Evolutionary conservation across 1,139 yeast genomes (phyloP), one percentile per base, ranked within the genome.

Genomic region (Hemisphaericaspora xylanilytica): DNA sequence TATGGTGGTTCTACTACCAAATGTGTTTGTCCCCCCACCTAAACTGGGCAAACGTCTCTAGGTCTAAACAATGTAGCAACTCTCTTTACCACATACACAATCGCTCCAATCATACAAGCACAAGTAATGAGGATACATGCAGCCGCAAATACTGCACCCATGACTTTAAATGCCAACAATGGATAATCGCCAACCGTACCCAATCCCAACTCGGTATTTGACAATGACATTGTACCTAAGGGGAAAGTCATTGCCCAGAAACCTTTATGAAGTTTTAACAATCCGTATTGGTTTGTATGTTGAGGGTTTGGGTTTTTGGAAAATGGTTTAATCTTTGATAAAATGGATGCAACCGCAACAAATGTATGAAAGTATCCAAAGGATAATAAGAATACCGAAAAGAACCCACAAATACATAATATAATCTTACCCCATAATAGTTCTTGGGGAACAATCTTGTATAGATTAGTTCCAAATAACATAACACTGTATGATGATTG

Each of bases 161-260:
- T 50, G 4, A 80, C 80, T 46, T 75, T 70, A 61, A 84, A 84
- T 3, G 80, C 77, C 29, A 55, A 55, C 48, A 80, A 63, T 1
- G 48, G 48, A 27, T 45, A 44, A 30, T 65, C 64, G 5, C 50
- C 49, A 5, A 73, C 70, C 36, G 65, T 70, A 5, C 73, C 58
- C 2, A 46, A 50, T 28, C 69, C 77, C 20, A 87, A 55, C 49
- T 77, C 75, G 15, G 67, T 58, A 48, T 79, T 74, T 3, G 87
- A 78, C 15, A 85, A 59, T 0, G 83, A 68, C 82, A 85, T 81
- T 0, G 96, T 87, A 3, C 96, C 96, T 49, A 87, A 55, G 2
- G 96, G 96, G 80, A 89, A 89, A 45, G 96, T 85, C 70, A 85
- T 78, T 22, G 89, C 80, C 95, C 96, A 88, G 75, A 84, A 86